Evolutionary conservation across 805 yeast genomes (phyloP).

Genomic region (Zygosaccharomyces gambellarensis): DNA sequence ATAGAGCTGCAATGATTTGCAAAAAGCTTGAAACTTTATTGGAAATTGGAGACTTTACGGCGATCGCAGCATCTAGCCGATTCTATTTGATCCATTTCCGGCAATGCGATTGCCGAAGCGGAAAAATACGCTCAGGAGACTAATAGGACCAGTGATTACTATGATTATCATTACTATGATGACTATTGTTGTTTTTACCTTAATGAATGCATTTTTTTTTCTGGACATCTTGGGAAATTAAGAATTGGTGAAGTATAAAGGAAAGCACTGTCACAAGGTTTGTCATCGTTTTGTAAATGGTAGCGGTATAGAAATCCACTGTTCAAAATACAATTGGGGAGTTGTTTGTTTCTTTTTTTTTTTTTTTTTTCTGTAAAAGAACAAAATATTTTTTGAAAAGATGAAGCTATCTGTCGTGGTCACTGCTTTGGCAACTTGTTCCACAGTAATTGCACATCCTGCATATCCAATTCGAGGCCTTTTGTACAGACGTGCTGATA

Average conservation of each 20-base stretch:
- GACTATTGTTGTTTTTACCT: neutral
- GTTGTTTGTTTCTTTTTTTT: too few relatives aligned
- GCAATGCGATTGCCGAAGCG: neutral
- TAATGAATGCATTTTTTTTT: neutral
- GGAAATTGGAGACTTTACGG: neutral
- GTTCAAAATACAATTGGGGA: too few relatives aligned
- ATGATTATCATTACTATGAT: neutral
- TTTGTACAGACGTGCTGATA: neutral
- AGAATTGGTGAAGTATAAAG: neutral
- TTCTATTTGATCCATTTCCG: conserved; percentile 1
- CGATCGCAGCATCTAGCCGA: conserved; percentile 3
- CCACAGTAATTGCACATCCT: conserved; percentile 11
- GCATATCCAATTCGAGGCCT: conserved; percentile 5
- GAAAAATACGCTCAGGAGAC: conserved; percentile 2
- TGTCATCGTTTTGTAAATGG: neutral
- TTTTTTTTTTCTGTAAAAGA: neutral
- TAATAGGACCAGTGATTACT: neutral
- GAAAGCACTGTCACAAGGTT: neutral
- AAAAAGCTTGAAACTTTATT: neutral
- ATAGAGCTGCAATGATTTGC: conserved; percentile 1
- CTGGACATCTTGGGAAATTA: neutral
- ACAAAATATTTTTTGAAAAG: neutral
- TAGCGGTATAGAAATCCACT: neutral
- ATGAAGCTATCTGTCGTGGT: conserved; percentile 11
- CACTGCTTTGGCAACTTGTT: conserved; percentile 8